Conservation (phyloP, 257 asterid species). For the Fraxinus anomala region DNA sequence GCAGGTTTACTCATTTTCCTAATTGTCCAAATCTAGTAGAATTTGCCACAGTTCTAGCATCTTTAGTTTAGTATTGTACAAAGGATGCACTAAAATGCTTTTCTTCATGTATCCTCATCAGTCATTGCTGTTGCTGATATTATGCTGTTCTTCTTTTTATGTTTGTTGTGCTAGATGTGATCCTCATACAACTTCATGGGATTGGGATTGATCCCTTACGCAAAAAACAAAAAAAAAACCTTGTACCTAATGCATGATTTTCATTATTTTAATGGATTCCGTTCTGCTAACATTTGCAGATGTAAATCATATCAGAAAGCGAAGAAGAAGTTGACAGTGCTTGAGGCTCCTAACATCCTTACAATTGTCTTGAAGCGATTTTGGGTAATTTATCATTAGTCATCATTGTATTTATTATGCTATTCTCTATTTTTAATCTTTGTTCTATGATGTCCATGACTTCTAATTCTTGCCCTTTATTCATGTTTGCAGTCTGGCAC, state of each 20-base stretch:
- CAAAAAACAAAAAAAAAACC: no score
- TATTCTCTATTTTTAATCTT: neutral
- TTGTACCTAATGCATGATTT: constrained; percentile 4
- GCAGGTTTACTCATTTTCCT: constrained; percentile 40
- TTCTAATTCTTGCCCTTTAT: constrained; percentile 14
- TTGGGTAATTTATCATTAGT: constrained; percentile 36
- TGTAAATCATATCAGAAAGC: constrained; percentile 73
- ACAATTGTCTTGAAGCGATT: constrained; percentile 62
- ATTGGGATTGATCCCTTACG: no score
- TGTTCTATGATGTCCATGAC: constrained; percentile 1
- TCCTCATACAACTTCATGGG: neutral
- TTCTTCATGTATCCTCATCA: neutral
- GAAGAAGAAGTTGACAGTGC: constrained; percentile 53
- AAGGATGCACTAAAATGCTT: neutral
- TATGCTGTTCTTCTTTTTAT: neutral
- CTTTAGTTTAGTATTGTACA: neutral
- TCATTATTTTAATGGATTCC: constrained; percentile 8
- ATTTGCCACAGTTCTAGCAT: constrained; percentile 7
- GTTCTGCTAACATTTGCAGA: constrained; percentile 34
- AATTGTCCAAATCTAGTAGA: neutral
- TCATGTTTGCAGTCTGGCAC: constrained; percentile 43
- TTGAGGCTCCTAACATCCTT: constrained; percentile 66
- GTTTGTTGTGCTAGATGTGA: neutral
- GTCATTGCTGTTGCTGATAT: neutral
- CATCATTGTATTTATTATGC: neutral